Evolutionary conservation across 371 early-diverging fungal genomes (phyloP).

Genomic region (Mucor mucedo): DNA sequence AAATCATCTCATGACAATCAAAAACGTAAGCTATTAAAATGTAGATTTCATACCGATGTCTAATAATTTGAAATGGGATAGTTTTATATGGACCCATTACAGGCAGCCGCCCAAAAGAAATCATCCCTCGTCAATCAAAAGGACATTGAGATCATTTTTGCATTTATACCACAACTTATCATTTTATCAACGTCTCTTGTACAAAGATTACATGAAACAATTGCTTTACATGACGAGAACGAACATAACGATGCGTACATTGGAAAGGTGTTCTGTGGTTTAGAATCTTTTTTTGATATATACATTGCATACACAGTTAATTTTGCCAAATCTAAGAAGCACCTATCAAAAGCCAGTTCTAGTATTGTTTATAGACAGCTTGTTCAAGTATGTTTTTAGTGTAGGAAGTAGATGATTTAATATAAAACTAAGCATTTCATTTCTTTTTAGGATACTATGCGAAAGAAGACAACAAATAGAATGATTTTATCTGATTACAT

Average conservation of each 20-base stretch:
- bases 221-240: background rate
- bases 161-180: conserved; percentile 39
- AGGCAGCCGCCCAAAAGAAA: conserved; percentile 25
- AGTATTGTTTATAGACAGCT: conserved; percentile 41
- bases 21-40: conserved; percentile 26
- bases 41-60: background rate
- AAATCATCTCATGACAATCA: conserved; percentile 35
- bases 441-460: conserved; percentile 25
- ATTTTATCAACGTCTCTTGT: conserved; percentile 29
- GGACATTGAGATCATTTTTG: conserved; percentile 41
- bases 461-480: conserved; percentile 38
- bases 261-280: conserved; percentile 36
- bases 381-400: conserved; percentile 22
- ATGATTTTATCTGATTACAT: conserved; percentile 53
- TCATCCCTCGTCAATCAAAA: conserved; percentile 31
- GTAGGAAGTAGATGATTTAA: background rate
- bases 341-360: conserved; percentile 32
- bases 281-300: conserved; percentile 36
- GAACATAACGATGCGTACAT: conserved; percentile 5
- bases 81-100: conserved; percentile 47
- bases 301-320: conserved; percentile 42
- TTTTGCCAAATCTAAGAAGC: conserved; percentile 32
- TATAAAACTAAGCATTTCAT: background rate
- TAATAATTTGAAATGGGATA: conserved; percentile 1
- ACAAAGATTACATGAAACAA: conserved; percentile 15